phyloP scores from a whole-genome alignment of 2,329 filamentous ascomycete genomes.

The Teratosphaeria viscida region DNA sequence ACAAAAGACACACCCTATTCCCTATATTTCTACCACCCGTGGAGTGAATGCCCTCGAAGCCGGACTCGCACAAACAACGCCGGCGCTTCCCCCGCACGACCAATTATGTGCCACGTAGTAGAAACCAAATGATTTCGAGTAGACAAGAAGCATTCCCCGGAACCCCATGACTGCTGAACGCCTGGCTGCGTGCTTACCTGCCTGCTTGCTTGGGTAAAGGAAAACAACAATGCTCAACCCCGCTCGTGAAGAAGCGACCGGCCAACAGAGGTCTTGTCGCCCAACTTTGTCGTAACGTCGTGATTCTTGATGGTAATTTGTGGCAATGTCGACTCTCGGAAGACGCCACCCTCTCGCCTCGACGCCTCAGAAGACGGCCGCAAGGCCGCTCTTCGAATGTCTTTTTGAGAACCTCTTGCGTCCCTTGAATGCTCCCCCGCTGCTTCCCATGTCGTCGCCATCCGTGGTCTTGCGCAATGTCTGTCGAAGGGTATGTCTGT shows the following conservation, averaged over 20 bases:
- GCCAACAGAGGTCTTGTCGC: neutral
- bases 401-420: conserved; percentile 73
- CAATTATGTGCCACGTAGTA: neutral
- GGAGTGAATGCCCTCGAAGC: neutral
- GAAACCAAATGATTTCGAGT: neutral
- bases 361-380: conserved; percentile 63
- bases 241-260: neutral
- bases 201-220: neutral
- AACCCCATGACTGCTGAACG: neutral
- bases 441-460: conserved; percentile 26
- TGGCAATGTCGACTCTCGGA: too few relatives aligned
- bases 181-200: neutral
- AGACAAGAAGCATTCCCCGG: neutral
- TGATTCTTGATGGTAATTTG: neutral
- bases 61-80: neutral
- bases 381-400: conserved; percentile 88
- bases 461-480: conserved; percentile 28
- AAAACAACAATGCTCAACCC: neutral
- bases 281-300: conserved; percentile 1
- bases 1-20: neutral
- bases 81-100: neutral
- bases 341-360: neutral
- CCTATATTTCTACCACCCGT: neutral
- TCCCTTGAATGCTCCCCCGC: conserved; percentile 44
- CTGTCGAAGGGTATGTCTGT: conserved; percentile 19